Percentiles rank a stretch among this genome's conserved stretches.
Conservation (phyloP, 2,329 filamentous ascomycete species). For the Aspergillus aculeatus region DNA sequence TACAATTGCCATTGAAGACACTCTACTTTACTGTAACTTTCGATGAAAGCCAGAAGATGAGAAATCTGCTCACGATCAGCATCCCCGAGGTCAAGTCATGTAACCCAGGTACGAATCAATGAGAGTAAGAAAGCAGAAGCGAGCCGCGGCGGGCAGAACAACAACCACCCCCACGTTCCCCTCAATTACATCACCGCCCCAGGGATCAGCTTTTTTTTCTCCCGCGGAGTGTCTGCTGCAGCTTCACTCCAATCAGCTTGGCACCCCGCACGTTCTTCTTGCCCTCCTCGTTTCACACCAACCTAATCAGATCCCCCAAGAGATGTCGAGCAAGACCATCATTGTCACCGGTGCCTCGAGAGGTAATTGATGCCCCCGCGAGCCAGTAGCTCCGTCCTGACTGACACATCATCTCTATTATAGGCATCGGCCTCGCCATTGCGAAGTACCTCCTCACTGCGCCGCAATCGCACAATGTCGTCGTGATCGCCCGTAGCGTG, state of each 20-base stretch:
- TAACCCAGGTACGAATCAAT: too few relatives aligned
- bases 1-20: too few relatives aligned
- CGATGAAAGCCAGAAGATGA: constrained; percentile 35
- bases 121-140: too few relatives aligned
- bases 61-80: constrained; percentile 37
- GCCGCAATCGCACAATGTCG: constrained; percentile 53
- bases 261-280: not conserved
- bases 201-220: not conserved
- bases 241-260: not conserved
- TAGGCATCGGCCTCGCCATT: constrained; percentile 62
- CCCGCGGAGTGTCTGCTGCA: not conserved
- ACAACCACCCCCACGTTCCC: constrained; percentile 1
- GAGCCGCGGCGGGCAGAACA: not conserved
- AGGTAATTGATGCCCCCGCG: constrained; percentile 39
- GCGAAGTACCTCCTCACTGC: constrained; percentile 58
- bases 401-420: not conserved
- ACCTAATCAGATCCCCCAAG: not conserved
- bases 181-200: constrained; percentile 15
- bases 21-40: too few relatives aligned
- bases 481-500: constrained; percentile 58
- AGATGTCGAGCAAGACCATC: constrained; percentile 62
- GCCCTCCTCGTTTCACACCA: not conserved
- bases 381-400: not conserved
- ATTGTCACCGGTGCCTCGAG: constrained; percentile 68
- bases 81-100: constrained; percentile 29